A percentile compares a stretch with the other conserved stretches of the same genome.
Conservation (phyloP, 352 stramenopile genomes). For the Phytopythium aichiense region DNA sequence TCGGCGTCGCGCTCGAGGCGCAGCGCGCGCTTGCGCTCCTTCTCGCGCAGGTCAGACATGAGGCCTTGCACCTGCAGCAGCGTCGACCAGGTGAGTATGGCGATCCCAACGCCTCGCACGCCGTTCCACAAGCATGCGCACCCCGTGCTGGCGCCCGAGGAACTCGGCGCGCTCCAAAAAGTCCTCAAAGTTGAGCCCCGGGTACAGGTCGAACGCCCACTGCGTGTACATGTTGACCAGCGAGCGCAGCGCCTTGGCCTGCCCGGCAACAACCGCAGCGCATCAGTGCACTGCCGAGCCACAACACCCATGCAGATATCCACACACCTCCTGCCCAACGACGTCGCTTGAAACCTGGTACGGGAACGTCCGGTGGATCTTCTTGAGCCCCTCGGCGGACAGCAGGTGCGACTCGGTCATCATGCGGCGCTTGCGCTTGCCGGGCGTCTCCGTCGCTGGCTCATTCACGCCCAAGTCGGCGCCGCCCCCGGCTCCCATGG, state of each 20-base stretch:
- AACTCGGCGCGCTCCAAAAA: slow-evolving; percentile 64
- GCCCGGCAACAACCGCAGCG: neutral
- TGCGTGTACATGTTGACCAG: slow-evolving; percentile 84
- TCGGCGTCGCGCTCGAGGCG: slow-evolving; percentile 11
- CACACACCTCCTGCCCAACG: slow-evolving; percentile 43
- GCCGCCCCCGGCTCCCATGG: neutral
- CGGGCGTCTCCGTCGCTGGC: slow-evolving; percentile 3
- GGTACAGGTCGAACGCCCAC: slow-evolving; percentile 82
- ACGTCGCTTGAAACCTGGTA: slow-evolving; percentile 58
- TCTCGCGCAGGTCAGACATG: slow-evolving; percentile 50
- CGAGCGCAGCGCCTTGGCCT: slow-evolving; percentile 55
- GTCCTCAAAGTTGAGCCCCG: slow-evolving; percentile 79
- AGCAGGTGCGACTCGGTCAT: slow-evolving; percentile 67
- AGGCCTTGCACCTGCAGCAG: slow-evolving; percentile 44
- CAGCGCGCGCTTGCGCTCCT: slow-evolving; percentile 43
- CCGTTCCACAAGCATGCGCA: slow-evolving; percentile 7
- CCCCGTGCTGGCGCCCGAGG: slow-evolving; percentile 46
- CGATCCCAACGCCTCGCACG: neutral
- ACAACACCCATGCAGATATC: neutral
- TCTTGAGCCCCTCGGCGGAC: slow-evolving; percentile 56
- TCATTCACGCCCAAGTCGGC: neutral
- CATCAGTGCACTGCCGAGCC: too few relatives aligned
- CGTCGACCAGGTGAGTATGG: neutral
- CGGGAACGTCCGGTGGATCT: slow-evolving; percentile 68
- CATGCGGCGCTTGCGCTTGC: slow-evolving; percentile 48